phyloP scores from a whole-genome alignment of 2,329 filamentous ascomycete species.

The Botrytis galanthina region DNA sequence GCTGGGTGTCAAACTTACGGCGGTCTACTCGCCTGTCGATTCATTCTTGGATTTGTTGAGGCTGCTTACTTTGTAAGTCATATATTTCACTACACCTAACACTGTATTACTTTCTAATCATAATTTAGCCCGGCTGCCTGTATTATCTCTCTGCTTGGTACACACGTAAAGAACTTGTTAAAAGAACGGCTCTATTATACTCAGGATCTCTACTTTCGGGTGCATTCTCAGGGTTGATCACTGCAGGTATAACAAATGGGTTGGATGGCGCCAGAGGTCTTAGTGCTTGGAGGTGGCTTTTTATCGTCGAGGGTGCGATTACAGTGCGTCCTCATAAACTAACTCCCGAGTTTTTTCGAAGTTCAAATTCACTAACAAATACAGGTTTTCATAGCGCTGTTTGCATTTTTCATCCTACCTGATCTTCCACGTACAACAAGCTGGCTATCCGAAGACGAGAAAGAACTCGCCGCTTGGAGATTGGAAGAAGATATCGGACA shows the following conservation, averaged over 20 bases:
- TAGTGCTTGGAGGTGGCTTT: slow-evolving; percentile 53
- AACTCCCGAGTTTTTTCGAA: not conserved
- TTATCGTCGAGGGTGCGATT: slow-evolving; percentile 46
- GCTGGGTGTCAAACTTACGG: slow-evolving; percentile 48
- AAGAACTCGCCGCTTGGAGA: slow-evolving; percentile 41
- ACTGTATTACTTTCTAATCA: not conserved
- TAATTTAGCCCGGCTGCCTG: slow-evolving; percentile 22
- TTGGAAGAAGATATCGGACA: slow-evolving; percentile 21
- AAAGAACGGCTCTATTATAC: slow-evolving; percentile 48
- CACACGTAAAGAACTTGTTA: slow-evolving; percentile 44
- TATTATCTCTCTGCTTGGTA: slow-evolving; percentile 43
- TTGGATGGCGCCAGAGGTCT: slow-evolving; percentile 49
- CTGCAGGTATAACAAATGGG: slow-evolving; percentile 47
- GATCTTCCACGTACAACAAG: slow-evolving; percentile 53
- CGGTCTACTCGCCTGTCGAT: slow-evolving; percentile 46
- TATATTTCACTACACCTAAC: too few relatives aligned
- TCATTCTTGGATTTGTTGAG: slow-evolving; percentile 54
- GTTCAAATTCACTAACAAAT: not conserved
- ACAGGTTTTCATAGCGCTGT: slow-evolving; percentile 8
- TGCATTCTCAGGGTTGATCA: slow-evolving; percentile 52
- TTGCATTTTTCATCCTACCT: slow-evolving; percentile 43
- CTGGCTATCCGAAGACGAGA: slow-evolving; percentile 50
- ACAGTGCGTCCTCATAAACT: slow-evolving; percentile 36
- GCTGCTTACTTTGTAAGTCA: slow-evolving; percentile 52
- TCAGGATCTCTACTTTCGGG: slow-evolving; percentile 44